Percentiles rank a stretch among this genome's conserved stretches.
Evolutionary conservation across 129 eudicot genomes (phyloP).

Genomic region (Tagetes patula): DNA sequence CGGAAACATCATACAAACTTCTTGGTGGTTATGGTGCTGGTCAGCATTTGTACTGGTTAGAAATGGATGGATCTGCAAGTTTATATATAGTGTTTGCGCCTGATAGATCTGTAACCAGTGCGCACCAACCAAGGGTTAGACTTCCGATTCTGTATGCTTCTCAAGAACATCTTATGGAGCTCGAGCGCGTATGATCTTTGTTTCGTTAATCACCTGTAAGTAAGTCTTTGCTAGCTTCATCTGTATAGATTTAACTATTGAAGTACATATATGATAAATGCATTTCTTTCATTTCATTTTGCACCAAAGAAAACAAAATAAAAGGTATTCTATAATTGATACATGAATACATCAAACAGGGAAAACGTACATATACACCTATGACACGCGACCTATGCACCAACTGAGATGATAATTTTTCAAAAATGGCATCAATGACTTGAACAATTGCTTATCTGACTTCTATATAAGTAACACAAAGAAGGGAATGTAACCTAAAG

Average conservation of each 20-base stretch:
- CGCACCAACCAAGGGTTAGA: slow-evolving; percentile 51
- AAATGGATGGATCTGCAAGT: slow-evolving; percentile 43
- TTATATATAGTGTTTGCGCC: slow-evolving; percentile 56
- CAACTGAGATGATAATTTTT: background rate
- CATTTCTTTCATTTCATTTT: slow-evolving; percentile 25
- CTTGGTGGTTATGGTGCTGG: slow-evolving; percentile 91
- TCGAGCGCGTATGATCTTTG: slow-evolving; percentile 25
- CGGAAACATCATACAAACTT: slow-evolving; percentile 85
- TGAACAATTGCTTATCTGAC: slow-evolving; percentile 16
- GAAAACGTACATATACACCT: slow-evolving; percentile 20
- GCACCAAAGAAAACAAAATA: slow-evolving; percentile 15
- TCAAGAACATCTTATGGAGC: slow-evolving; percentile 59
- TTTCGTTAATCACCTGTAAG: background rate
- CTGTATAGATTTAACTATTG: background rate
- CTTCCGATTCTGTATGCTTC: slow-evolving; percentile 73
- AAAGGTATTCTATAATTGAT: background rate
- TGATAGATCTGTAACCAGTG: slow-evolving; percentile 26
- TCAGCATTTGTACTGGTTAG: slow-evolving; percentile 59
- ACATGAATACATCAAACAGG: background rate
- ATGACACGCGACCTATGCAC: slow-evolving; percentile 11
- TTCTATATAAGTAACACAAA: slow-evolving; percentile 31
- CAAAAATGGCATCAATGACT: slow-evolving; percentile 24
- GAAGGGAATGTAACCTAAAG: slow-evolving; percentile 31
- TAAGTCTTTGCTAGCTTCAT: background rate
- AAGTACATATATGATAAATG: slow-evolving; percentile 11